Conservation (phyloP, 2,329 filamentous ascomycete genomes). For the Colletotrichum sp. region DNA sequence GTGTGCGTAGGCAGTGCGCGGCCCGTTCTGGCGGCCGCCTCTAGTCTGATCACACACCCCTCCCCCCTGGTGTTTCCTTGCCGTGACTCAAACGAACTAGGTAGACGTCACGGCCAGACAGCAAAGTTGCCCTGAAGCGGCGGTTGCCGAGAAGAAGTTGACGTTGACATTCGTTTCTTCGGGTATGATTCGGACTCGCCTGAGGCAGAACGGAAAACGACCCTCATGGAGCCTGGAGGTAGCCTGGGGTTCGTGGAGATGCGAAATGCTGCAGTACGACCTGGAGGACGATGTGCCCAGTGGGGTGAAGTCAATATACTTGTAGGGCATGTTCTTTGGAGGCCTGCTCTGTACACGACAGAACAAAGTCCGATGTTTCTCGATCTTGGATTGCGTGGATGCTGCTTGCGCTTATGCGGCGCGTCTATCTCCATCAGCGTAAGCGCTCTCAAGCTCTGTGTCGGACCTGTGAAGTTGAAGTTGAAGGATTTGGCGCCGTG, state of each 20-base stretch:
- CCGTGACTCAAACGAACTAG: not conserved
- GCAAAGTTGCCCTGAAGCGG: not conserved
- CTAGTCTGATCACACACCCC: not conserved
- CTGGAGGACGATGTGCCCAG: not conserved
- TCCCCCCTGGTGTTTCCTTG: not conserved
- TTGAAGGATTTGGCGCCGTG: conserved; percentile 11
- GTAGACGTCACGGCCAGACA: not conserved
- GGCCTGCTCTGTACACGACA: not conserved
- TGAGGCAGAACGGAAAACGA: not conserved
- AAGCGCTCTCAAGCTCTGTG: conserved; percentile 2
- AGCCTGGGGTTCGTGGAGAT: not conserved
- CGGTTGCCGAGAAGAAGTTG: not conserved
- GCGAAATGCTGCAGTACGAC: not conserved
- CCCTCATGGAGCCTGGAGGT: not conserved
- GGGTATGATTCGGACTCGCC: not conserved
- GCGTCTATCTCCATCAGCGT: not conserved
- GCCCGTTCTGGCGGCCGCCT: conserved; percentile 4
- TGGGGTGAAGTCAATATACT: not conserved
- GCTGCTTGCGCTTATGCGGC: not conserved
- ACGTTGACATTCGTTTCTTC: not conserved
- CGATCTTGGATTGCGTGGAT: not conserved
- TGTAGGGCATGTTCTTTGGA: not conserved
- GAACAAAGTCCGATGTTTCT: not conserved
- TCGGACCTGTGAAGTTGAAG: not conserved
- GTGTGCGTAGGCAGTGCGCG: conserved; percentile 10